Evolutionary conservation across 2,329 filamentous ascomycete species (phyloP).

Genomic region (Stagonosporopsis vannaccii): DNA sequence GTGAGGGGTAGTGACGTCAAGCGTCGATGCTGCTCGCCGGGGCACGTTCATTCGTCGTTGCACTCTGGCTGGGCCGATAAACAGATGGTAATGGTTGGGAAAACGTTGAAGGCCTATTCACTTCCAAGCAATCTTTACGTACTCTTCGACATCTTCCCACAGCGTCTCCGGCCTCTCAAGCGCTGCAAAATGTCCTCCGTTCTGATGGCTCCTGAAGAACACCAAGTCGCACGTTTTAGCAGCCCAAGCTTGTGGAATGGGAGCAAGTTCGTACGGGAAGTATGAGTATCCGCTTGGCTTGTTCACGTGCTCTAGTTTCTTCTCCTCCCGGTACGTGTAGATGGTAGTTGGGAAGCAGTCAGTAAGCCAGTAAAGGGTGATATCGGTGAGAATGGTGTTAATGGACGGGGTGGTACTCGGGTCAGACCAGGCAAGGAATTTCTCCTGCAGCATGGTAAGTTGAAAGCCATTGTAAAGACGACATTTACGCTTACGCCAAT

Average conservation of each 20-base stretch:
- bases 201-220: conserved; percentile 47
- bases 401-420: conserved; percentile 41
- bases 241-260: conserved; percentile 52
- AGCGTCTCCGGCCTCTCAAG: conserved; percentile 54
- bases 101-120: neutral
- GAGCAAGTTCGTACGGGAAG: conserved; percentile 54
- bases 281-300: conserved; percentile 56
- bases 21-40: neutral
- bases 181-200: conserved; percentile 58
- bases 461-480: too few relatives aligned
- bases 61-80: too few relatives aligned
- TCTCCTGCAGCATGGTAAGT: conserved; percentile 50
- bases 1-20: conserved; percentile 3
- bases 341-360: conserved; percentile 57
- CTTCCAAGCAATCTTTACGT: conserved; percentile 47
- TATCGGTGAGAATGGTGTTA: conserved; percentile 57
- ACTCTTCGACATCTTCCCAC: conserved; percentile 56
- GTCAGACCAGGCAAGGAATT: conserved; percentile 63
- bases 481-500: conserved; percentile 48
- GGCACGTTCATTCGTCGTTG: neutral
- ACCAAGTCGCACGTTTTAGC: conserved; percentile 49
- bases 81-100: too few relatives aligned
- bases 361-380: conserved; percentile 65
- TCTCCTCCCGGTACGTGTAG: conserved; percentile 58
- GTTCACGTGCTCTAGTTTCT: conserved; percentile 37